These are phyloP conservation scores for Madurella fahalii DNA, from an alignment of 2,329 filamentous ascomycete genomes.

Conservation along the genomic window DNA sequence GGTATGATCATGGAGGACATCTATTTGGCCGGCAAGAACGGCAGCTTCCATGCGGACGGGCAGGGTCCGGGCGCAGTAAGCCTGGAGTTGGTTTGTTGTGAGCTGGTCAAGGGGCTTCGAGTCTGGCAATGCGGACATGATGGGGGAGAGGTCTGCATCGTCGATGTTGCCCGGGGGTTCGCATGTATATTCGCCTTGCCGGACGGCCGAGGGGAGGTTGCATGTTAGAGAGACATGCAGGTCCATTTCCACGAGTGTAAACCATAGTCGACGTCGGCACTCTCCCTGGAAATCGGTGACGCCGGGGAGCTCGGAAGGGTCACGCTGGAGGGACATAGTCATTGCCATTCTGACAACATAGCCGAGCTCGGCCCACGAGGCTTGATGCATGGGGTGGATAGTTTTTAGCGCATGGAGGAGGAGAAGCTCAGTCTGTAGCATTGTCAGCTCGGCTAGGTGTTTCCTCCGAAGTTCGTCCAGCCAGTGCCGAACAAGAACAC, in stretches of 20 bases:
- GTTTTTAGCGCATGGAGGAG: constrained; percentile 50
- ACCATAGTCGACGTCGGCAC: constrained; percentile 52
- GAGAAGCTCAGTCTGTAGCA: constrained; percentile 52
- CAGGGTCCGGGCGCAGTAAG: constrained; percentile 50
- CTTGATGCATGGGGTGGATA: constrained; percentile 45
- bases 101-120: constrained; percentile 48
- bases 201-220: constrained; percentile 48
- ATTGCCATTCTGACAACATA: constrained; percentile 54
- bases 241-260: constrained; percentile 54
- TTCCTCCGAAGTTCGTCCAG: constrained; percentile 49
- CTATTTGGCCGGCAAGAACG: constrained; percentile 48
- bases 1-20: constrained; percentile 49
- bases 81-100: constrained; percentile 52
- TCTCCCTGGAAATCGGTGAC: constrained; percentile 51
- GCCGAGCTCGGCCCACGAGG: constrained; percentile 53
- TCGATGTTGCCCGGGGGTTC: constrained; percentile 50
- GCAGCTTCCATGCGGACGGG: constrained; percentile 47
- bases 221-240: constrained; percentile 51
- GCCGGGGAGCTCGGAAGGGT: constrained; percentile 50
- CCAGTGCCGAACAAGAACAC: constrained; percentile 51
- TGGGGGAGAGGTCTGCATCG: constrained; percentile 46
- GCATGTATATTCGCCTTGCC: constrained; percentile 52
- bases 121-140: constrained; percentile 46
- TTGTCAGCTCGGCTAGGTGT: constrained; percentile 48
- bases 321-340: constrained; percentile 56